phyloP scores from a whole-genome alignment of 2,329 filamentous ascomycete species.

The Penicillium sp. region DNA sequence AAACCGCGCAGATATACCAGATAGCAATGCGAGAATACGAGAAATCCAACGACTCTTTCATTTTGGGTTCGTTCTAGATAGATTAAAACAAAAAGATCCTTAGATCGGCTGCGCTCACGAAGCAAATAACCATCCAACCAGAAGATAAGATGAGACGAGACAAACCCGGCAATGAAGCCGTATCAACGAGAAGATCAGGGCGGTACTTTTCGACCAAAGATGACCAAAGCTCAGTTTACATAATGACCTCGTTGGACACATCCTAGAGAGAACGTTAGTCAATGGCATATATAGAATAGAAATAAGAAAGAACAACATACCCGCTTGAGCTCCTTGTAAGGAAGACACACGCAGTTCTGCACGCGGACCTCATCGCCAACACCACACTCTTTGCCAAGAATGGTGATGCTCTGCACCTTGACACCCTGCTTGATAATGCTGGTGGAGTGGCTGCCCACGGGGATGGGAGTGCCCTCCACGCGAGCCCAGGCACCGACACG shows the following conservation, averaged over 20 bases:
- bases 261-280: constrained; percentile 27
- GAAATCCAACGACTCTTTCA: constrained; percentile 8
- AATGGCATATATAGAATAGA: background rate
- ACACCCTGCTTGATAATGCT: constrained; percentile 97
- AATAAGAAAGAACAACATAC: constrained; percentile 52
- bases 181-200: constrained; percentile 19
- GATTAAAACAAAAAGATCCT: constrained; percentile 10
- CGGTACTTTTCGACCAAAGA: constrained; percentile 18
- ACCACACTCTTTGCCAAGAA: constrained; percentile 90
- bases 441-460: constrained; percentile 82
- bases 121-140: constrained; percentile 21
- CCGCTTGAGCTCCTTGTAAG: constrained; percentile 96
- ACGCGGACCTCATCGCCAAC: constrained; percentile 93
- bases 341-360: constrained; percentile 96
- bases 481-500: constrained; percentile 96
- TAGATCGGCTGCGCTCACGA: constrained; percentile 13
- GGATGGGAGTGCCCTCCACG: constrained; percentile 90
- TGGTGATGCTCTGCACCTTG: constrained; percentile 98
- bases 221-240: constrained; percentile 57
- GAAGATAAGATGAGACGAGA: constrained; percentile 11
- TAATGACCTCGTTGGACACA: constrained; percentile 68
- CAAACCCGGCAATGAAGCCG: constrained; percentile 6
- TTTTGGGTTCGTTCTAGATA: constrained; percentile 14
- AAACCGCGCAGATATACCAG: background rate
- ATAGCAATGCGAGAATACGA: background rate